Evolutionary conservation across 225 moss, liverwort and hornwort species (phyloP).

Genomic region (Physcomitrellopsis africana): DNA sequence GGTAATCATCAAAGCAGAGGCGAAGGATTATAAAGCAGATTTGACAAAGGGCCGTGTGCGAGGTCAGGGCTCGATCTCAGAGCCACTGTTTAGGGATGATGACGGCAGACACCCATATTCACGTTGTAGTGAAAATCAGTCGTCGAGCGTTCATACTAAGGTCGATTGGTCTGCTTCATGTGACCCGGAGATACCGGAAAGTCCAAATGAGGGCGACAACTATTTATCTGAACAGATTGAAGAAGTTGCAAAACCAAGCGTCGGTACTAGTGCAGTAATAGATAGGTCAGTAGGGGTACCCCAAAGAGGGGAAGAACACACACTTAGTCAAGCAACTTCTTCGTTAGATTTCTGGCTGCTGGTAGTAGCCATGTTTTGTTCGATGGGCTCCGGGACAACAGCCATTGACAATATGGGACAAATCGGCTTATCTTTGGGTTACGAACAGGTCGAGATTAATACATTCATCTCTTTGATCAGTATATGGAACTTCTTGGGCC

Average conservation of each 20-base stretch:
- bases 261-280: conserved; percentile 1
- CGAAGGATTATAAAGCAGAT: conserved; percentile 31
- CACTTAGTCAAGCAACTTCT: conserved; percentile 42
- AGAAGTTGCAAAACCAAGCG: not conserved
- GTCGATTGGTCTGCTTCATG: conserved; percentile 11
- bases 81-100: conserved; percentile 43
- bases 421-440: conserved; percentile 65
- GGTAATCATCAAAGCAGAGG: conserved; percentile 53
- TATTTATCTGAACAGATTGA: not conserved
- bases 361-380: conserved; percentile 55
- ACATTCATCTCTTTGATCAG: conserved; percentile 66
- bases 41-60: not conserved
- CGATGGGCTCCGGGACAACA: conserved; percentile 69
- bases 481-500: conserved; percentile 78
- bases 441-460: conserved; percentile 43
- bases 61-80: conserved; percentile 21
- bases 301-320: conserved; percentile 52
- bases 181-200: conserved; percentile 26
- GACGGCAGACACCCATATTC: conserved; percentile 17
- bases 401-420: conserved; percentile 76
- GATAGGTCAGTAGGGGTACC: conserved; percentile 22
- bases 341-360: conserved; percentile 69
- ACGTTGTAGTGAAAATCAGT: not conserved
- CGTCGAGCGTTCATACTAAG: not conserved
- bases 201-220: not conserved